Percentiles rank a stretch among this genome's conserved stretches.
These are phyloP conservation scores for Cystoisospora suis DNA, from an alignment of 169 alveolate species.

Conservation along the genomic window DNA sequence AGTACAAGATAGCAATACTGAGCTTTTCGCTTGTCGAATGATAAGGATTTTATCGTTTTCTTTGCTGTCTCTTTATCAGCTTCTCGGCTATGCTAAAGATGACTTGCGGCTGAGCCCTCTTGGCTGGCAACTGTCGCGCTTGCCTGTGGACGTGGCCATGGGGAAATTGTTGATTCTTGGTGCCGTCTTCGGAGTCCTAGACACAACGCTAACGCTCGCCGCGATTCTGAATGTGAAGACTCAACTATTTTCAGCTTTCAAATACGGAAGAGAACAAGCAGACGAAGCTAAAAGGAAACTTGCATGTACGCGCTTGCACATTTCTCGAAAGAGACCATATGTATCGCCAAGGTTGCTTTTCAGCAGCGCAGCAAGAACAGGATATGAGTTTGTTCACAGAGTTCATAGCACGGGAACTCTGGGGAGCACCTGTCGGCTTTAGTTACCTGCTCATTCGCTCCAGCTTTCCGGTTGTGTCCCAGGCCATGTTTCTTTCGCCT, in stretches of 20 bases:
- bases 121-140: slow-evolving; percentile 51
- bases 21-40: too few species aligned
- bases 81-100: not conserved
- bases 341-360: too few species aligned
- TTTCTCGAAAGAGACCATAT: too few species aligned
- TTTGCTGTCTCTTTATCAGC: not conserved
- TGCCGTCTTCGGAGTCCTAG: slow-evolving; percentile 50
- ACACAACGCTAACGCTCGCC: slow-evolving; percentile 55
- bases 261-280: not conserved
- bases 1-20: too few species aligned
- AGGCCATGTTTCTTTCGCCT: too few species aligned
- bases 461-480: too few species aligned
- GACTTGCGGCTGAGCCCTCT: slow-evolving; percentile 57
- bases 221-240: slow-evolving; percentile 32
- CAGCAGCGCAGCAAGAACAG: too few species aligned
- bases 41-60: too few species aligned
- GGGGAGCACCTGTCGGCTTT: too few species aligned
- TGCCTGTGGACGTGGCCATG: slow-evolving; percentile 67
- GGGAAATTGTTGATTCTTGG: slow-evolving; percentile 65
- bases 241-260: not conserved
- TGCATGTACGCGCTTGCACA: not conserved
- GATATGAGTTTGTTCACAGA: too few species aligned
- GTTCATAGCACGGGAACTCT: too few species aligned
- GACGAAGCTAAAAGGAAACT: not conserved
- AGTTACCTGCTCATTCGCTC: too few species aligned